phyloP scores from a whole-genome alignment of 2,329 filamentous ascomycete genomes.

The Lecanoromycetidae sp. region DNA sequence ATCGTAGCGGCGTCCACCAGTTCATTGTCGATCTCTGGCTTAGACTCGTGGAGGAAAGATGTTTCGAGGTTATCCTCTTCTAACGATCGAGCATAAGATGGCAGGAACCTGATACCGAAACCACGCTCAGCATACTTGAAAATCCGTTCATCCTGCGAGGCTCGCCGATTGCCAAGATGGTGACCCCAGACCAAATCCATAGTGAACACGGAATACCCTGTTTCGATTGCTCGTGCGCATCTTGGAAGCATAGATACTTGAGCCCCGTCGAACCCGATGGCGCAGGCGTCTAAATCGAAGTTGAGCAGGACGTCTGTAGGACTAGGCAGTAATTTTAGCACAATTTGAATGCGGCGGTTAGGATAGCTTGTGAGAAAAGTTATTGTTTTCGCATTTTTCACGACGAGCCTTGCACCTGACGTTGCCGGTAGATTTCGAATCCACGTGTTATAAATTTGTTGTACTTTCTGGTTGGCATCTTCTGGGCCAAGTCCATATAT shows the following conservation, averaged over 20 bases:
- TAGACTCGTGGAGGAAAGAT: neutral
- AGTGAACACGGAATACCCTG: slow-evolving; percentile 22
- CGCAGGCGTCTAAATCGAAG: slow-evolving; percentile 24
- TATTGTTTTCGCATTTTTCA: slow-evolving; percentile 23
- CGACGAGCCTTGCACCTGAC: slow-evolving; percentile 15
- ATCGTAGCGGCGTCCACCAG: too few relatives aligned
- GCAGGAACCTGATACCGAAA: slow-evolving; percentile 23
- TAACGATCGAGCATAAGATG: slow-evolving; percentile 21
- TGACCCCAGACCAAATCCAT: slow-evolving; percentile 22
- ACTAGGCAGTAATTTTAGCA: slow-evolving; percentile 19
- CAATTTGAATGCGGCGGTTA: slow-evolving; percentile 22
- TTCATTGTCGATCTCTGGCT: too few relatives aligned
- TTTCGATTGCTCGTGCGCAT: slow-evolving; percentile 24
- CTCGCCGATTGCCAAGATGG: slow-evolving; percentile 12
- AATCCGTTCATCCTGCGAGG: slow-evolving; percentile 18
- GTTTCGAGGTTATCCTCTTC: slow-evolving; percentile 15
- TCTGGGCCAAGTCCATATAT: slow-evolving; percentile 21
- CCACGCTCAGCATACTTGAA: slow-evolving; percentile 24
- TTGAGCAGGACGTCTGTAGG: slow-evolving; percentile 22
- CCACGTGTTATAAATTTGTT: slow-evolving; percentile 22
- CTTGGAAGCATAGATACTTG: slow-evolving; percentile 23
- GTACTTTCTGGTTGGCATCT: slow-evolving; percentile 22
- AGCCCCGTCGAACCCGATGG: slow-evolving; percentile 23
- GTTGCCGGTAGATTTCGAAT: slow-evolving; percentile 17
- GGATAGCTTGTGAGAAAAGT: slow-evolving; percentile 21